Evolutionary conservation across 805 yeast genomes (phyloP), one percentile per base, ranked within the genome.

Genomic region (Ogataea nonfermentans): DNA sequence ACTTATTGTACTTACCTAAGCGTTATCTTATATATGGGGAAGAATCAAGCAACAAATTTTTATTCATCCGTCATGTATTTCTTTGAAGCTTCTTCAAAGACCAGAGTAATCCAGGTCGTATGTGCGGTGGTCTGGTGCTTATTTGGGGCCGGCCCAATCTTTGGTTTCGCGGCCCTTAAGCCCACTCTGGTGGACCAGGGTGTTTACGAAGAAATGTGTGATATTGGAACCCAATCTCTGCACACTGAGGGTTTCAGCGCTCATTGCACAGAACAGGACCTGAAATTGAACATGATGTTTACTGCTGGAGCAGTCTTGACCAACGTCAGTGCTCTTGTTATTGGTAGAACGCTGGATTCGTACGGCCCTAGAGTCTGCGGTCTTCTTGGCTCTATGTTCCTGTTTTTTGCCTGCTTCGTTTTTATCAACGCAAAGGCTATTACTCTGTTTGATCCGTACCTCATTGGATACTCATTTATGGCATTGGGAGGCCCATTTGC

Each of bases 401-500:
- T 76, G 22, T 67, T 66, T 41, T 29, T 69, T 23, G 76, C 78
- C 6, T 71, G 73, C 41, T 46, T 66, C 32, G 61, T 69, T 17
- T 76, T 76, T 54, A 73, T 74, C 30, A 56, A 59, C 49, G 65
- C 76, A 19, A 41, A 45, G 4, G 24, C 44, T 9, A 57, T 64
- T 34, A 32, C 49, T 6, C 36, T 43, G 9, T 59, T 74, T 32
- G 81, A 76, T 51, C 80, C 81, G 2, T 76, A 74, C 54, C 48
- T 75, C 29, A 38, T 70, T 31, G 81, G 80, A 7, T 76, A 74
- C 49, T 68, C 72, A 1, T 61, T 63, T 6, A 65, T 76, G 74
- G 78, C 81, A 1, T 63, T 76, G 40, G 81, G 80, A 24, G 81
- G 81, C 4, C 80, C 81, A 12, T 75, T 76, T 57, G 67, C 75